Base-by-base conservation (phyloP, 2,329 filamentous ascomycete genomes). In the Cladosporium halotolerans region DNA sequence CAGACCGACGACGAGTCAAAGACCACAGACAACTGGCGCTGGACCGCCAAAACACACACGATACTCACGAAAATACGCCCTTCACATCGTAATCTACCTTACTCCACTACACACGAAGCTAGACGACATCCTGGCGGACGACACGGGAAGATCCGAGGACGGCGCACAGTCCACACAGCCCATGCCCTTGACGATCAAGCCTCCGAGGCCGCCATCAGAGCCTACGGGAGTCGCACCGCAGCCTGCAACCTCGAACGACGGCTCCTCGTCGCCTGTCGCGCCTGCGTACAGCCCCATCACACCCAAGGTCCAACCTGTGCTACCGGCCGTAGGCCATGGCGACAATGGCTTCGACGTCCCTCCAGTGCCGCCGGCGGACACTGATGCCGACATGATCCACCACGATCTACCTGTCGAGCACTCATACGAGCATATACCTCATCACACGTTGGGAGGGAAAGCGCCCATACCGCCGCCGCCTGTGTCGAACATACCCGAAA, bases 211-310 rank as follows among this genome's bases (percentile, higher is more conserved):
- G 42, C 58, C 60, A 45, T 58, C 60, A 39, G 13, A 50, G 23
- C 43, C 54, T 54, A 13, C 23, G 8, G 18, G 18, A 36, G 14
- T 16, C 5, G 32, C 16, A 19, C 43, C 32, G 44, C 34, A 23
- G 32, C 48, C 57, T 45, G 41, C 46, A 44, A 45, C 50, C 36
- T 13, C 38, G 44, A 53, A 46, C 34, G 44, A 53, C 42, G 44
- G 50, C 38, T 45, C 50, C 31, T 45, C 52, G 13, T 55, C 55
- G 33, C 55, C 52, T 23, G 47, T 52, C 19, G 46, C 47, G 19
- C 66, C 66, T 9, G 62, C 55, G 19, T 68, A 65, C 60, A 62
- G 58, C 42, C 66, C 66, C 45, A 67, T 68, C 55, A 68, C 66
- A 5, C 66, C 66, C 33, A 67, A 66, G 55, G 64, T 61, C 34